Base-by-base conservation (phyloP, 2,329 filamentous ascomycete genomes). In the Pseudocercospora cruenta region DNA sequence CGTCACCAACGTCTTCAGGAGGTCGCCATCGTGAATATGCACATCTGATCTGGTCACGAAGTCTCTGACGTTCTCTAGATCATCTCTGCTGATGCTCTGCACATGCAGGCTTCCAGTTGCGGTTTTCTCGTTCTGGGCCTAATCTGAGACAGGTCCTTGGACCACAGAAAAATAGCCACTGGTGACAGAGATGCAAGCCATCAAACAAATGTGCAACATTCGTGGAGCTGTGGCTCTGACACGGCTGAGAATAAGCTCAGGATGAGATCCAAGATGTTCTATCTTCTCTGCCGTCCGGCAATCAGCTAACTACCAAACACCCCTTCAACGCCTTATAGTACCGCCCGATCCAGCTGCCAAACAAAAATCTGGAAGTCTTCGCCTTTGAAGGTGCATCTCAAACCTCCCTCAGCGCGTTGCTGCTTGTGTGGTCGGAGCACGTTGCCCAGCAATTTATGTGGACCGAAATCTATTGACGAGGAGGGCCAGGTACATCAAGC, bases 201-300 rank as follows among this genome's bases (percentile, higher is more conserved):
- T 54, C 49, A 24, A 28, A 24, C 49, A 28, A 16, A 28, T 54
- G n/a, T 54, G 49, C 16, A n/a, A 28, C 49, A 54, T 54, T 14
- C 24, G 21, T 28, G 49, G 14, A 54, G 49, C 8, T 24, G 21
- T 54, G 49, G 24, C 49, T 24, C 22, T 14, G 24, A 28, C 22
- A 54, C 24, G 49, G 49, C 49, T 54, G 49, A 54, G 49, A 28
- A 54, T 54, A 54, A 54, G 49, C 49, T 54, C 24, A 21, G 22
- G 28, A 54, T 54, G 49, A 28, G 24, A 54, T n/a, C 49, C 24
- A 54, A 54, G 22, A 14, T 28, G 22, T 54, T 54, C 49, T 28
- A 28, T 54, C 49, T 54, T 54, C 33, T 54, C 33, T 54, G 22
- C 49, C 49, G 22, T 54, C 16, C 49, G 49, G 22, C 24, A 54